Base-by-base conservation (phyloP, 1,284 basidiomycete species). In the Cystobasidium pallidum region DNA sequence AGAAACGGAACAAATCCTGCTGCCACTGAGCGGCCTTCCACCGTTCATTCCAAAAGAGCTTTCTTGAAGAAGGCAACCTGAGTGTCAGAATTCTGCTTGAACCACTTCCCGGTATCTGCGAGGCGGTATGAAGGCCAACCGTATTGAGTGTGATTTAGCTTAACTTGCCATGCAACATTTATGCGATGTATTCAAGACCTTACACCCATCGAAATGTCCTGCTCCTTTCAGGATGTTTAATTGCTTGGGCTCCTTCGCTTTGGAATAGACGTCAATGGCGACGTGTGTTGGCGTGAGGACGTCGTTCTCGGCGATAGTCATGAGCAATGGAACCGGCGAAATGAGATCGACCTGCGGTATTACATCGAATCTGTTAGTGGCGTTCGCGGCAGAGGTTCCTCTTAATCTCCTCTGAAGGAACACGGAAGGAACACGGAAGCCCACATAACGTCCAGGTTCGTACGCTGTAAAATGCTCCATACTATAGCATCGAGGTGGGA, bases 251-350 rank as follows among this genome's bases (percentile, higher is more conserved):
- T 63, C 59, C 39, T 45, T 63, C n/a, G 59, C 59, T 28, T 30
- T 41, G 7, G 39, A 21, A 19, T 10, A 63, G 11, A n/a, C 36
- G 28, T 63, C 59, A 45, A 63, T 41, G 2, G 59, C 59, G 19
- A 63, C 39, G 19, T 63, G 59, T 8, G 59, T 63, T 13, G 59
- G 59, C 11, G 59, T 63, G 3, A 63, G 43, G 2, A 63, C 59
- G 26, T 63, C 59, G 41, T 63, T 63, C 59, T 63, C 59, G 39
- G 59, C 59, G 43, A 63, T 30, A 7, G 59, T 63, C 59, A 63
- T 63, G 39, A 63, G 59, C 19, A 63, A 34, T 30, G 59, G 59
- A 10, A 63, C 59, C 6, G 59, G 59, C 21, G 59, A 63, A 17
- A 63, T 63, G 11, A 63, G 59, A 39, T 63, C 59, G 13, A 63